Percentiles rank a stretch among this genome's conserved stretches.
Evolutionary conservation across 257 asterid species (phyloP).

Genomic region (Echites panduratus): DNA sequence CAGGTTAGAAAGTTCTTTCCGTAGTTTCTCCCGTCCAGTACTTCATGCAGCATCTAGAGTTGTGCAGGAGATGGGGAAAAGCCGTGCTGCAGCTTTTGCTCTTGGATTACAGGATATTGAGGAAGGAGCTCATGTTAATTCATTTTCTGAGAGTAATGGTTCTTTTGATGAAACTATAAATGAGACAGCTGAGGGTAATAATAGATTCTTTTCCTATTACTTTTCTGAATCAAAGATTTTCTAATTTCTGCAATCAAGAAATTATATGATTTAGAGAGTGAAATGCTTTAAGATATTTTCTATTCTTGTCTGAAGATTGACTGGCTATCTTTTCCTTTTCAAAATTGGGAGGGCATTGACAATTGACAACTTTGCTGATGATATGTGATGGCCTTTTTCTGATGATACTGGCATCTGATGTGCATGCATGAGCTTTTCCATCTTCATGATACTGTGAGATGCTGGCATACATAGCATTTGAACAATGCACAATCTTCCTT

Average conservation of each 20-base stretch:
- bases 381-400: not conserved
- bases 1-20: conserved; percentile 94
- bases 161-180: conserved; percentile 69
- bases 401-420: not conserved
- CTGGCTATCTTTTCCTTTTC: not conserved
- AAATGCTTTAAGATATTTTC: not conserved
- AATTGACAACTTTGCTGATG: not conserved
- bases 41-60: conserved; percentile 97
- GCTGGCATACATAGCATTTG: not conserved
- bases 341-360: not conserved
- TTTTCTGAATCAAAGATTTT: not conserved
- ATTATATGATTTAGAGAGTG: conserved; percentile 2
- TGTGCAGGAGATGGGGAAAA: conserved; percentile 99
- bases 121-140: conserved; percentile 78
- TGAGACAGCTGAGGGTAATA: conserved; percentile 86
- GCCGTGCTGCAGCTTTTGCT: conserved; percentile 98
- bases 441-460: not conserved
- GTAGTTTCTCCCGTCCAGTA: conserved; percentile 94
- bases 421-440: not conserved
- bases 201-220: not conserved
- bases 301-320: not conserved
- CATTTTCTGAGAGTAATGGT: conserved; percentile 57
- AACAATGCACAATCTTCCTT: not conserved
- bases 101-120: conserved; percentile 91
- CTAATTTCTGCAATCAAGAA: not conserved